These are phyloP conservation scores for Tephrocybe rancida DNA, from an alignment of 768 basidiomycete genomes.

Conservation along the genomic window DNA sequence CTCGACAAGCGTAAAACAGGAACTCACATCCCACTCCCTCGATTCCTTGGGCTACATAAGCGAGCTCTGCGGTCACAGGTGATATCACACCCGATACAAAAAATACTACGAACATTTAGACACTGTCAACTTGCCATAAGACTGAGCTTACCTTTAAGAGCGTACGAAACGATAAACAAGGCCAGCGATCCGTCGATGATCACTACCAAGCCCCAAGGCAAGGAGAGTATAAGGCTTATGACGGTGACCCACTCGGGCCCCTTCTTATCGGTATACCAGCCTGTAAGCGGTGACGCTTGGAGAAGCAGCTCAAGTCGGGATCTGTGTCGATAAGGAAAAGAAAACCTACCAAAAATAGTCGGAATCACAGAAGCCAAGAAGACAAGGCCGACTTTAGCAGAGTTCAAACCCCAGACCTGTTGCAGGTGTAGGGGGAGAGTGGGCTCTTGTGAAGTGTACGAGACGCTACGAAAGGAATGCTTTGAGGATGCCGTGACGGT, in stretches of 20 bases:
- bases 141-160: constrained; percentile 52
- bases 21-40: constrained; percentile 70
- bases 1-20: neutral
- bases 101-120: constrained; percentile 45
- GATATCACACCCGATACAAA: constrained; percentile 62
- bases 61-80: constrained; percentile 68
- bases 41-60: constrained; percentile 54
- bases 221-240: constrained; percentile 46
- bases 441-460: constrained; percentile 55
- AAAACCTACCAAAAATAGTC: constrained; percentile 58
- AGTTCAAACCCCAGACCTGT: constrained; percentile 46
- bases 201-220: constrained; percentile 69
- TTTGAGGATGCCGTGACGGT: neutral
- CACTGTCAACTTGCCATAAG: neutral
- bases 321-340: neutral
- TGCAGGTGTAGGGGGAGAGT: constrained; percentile 59
- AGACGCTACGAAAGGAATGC: constrained; percentile 33
- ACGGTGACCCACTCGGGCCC: constrained; percentile 60
- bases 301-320: constrained; percentile 8
- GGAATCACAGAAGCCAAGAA: constrained; percentile 68
- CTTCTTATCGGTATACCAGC: constrained; percentile 55
- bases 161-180: constrained; percentile 50
- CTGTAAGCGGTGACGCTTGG: constrained; percentile 61
- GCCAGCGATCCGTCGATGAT: constrained; percentile 47
- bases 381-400: constrained; percentile 63